Evolutionary conservation across 306 rosid species (phyloP).

Genomic region (Casuarina cunninghamiana): DNA sequence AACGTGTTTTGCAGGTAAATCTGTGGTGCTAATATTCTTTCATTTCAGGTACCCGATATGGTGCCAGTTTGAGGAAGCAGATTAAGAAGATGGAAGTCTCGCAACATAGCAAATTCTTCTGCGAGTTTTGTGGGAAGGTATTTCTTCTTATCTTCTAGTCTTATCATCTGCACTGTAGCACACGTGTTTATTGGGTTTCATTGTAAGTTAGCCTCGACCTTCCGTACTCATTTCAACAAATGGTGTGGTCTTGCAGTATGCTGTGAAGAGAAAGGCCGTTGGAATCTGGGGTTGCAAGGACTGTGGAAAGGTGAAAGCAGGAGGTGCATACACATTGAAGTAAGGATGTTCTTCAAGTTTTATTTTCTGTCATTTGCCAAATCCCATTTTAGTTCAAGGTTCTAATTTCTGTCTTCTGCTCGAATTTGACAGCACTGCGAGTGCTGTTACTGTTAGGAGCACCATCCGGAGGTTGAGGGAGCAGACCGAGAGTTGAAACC

Average conservation of each 20-base stretch:
- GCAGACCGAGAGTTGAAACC: conserved; percentile 63
- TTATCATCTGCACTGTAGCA: not conserved
- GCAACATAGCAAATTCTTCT: conserved; percentile 77
- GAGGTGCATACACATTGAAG: conserved; percentile 86
- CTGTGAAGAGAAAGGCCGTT: conserved; percentile 78
- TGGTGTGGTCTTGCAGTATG: conserved; percentile 40
- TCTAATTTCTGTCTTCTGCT: conserved; percentile 12
- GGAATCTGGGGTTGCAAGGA: conserved; percentile 93
- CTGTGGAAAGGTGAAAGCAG: conserved; percentile 82
- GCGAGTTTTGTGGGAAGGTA: conserved; percentile 90
- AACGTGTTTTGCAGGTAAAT: not conserved
- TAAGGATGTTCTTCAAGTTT: conserved; percentile 18
- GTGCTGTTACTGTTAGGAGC: conserved; percentile 76
- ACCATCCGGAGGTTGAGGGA: conserved; percentile 82
- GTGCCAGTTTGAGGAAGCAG: conserved; percentile 89
- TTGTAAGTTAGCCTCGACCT: not conserved
- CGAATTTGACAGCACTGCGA: conserved; percentile 55
- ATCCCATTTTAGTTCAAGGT: not conserved
- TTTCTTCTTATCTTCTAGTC: not conserved
- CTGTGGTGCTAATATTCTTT: not conserved
- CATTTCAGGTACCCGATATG: conserved; percentile 73
- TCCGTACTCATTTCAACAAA: not conserved
- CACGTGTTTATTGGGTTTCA: not conserved
- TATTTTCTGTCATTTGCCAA: not conserved
- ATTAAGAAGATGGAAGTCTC: conserved; percentile 90